These are phyloP conservation scores for Anthracocystis walkeri DNA, from an alignment of 1,284 basidiomycete species.

Conservation along the genomic window DNA sequence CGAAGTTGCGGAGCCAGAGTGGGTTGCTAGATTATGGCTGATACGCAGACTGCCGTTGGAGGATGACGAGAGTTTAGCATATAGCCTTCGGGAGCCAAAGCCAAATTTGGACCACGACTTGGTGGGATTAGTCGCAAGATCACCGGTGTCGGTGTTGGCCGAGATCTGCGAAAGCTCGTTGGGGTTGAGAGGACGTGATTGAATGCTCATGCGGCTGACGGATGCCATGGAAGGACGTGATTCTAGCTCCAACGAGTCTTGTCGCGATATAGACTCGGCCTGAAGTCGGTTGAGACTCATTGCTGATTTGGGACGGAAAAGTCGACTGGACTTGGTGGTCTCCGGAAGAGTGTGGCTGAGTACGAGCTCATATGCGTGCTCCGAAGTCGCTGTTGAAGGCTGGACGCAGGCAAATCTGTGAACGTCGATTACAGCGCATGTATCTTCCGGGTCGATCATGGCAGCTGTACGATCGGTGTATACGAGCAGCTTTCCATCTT, in stretches of 20 bases:
- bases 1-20: slow-evolving; percentile 4
- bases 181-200: not conserved
- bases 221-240: slow-evolving; percentile 11
- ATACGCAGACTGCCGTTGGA: slow-evolving; percentile 9
- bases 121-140: not conserved
- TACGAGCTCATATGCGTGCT: slow-evolving; percentile 11
- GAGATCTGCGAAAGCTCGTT: not conserved
- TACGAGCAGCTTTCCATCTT: slow-evolving; percentile 40
- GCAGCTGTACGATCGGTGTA: slow-evolving; percentile 39
- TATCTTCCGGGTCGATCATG: slow-evolving; percentile 27
- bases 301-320: slow-evolving; percentile 26
- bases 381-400: not conserved
- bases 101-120: slow-evolving; percentile 30
- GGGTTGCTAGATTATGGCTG: not conserved
- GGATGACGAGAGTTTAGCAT: slow-evolving; percentile 16
- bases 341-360: slow-evolving; percentile 15
- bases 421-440: slow-evolving; percentile 23
- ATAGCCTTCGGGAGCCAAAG: slow-evolving; percentile 26
- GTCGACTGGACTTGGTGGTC: slow-evolving; percentile 5
- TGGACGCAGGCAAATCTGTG: slow-evolving; percentile 19
- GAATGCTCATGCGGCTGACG: slow-evolving; percentile 12
- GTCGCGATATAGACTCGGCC: not conserved
- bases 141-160: slow-evolving; percentile 3
- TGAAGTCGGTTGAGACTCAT: slow-evolving; percentile 18
- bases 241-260: slow-evolving; percentile 1